Base-by-base conservation (phyloP, 2,329 filamentous ascomycete species). In the Xylariaceae sp. region DNA sequence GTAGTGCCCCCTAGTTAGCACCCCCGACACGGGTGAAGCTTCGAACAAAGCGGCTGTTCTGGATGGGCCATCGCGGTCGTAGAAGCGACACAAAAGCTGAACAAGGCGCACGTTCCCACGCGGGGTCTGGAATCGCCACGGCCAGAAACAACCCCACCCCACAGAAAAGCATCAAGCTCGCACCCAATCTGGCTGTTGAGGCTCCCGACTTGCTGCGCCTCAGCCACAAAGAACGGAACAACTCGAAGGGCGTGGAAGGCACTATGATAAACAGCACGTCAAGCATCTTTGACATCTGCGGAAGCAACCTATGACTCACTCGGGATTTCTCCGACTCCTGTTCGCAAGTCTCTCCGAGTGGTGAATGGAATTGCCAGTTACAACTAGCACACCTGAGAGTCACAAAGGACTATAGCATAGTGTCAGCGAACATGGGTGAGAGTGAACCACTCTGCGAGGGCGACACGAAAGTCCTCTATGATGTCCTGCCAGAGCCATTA, bases 391-490 rank as follows among this genome's bases (percentile, higher is more conserved):
- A 5, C 4, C 7, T 27, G 22, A 27, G 7, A 27, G 22, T 27
- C 4, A 27, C 7, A 27, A 27, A 27, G n/a, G 4, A 27, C 22
- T 4, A 27, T 27, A 27, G 22, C 22, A 27, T 27, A 7, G 22
- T 27, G 7, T 27, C 22, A 27, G 4, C 22, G 38, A 10, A 15
- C 41, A 44, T 58, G 15, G 48, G 47, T 22, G 58, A 64, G 33
- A 69, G 74, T 10, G 80, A 81, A 53, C 68, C 67, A 6, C 79
- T 95, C 44, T 90, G 88, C 41, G 87, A 91, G 66, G 87, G 90
- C 7, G 90, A 96, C 63, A 95, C 89, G 0, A 78, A 77, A 39
- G 78, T 97, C 38, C 75, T 90, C 35, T 75, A 84, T 54, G 73
- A 90, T 54, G 70, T 96, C 31, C 76, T 96, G 1, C 75, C 87